Evolutionary conservation across 495 filamentous ascomycete species (phyloP), one percentile per base, ranked within the genome.

Genomic region (Trichoderma gamsii): DNA sequence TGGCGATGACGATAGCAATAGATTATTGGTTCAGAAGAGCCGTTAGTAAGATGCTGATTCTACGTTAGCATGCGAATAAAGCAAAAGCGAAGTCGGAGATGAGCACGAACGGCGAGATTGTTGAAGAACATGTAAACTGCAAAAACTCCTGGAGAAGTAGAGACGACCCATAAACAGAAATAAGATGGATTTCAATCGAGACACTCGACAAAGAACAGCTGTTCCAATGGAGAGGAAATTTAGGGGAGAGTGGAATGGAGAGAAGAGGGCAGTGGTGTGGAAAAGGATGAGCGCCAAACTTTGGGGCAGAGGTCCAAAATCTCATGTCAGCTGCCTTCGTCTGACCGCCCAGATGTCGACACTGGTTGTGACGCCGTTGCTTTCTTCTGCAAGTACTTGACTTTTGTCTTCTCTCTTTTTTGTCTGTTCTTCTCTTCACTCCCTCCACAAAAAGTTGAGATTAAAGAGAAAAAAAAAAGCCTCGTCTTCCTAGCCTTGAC

Each of bases 331-430:
- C 46, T 0, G 16, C 0, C 15, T 38, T 27, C 65, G n/a, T 43
- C n/a, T 41, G 25, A 35, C 8, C 49, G 21, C 66, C 35, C 29
- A 32, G 25, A 21, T 27, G 43, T 21, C 41, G 25, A 56, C 35
- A 49, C 5, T 67, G 41, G 65, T 35, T 59, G 44, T 52, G n/a
- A 67, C 16, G 9, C 51, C 51, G 6, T 27, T 11, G 66, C 77
- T 38, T 7, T 38, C 35, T 7, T 5, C 35, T 38, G n/a, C n/a
- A n/a, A n/a, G n/a, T n/a, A 7, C 7, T 9, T 38, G 0, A 3
- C 35, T 38, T 38, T 38, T 38, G 29, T 1, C 35, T 9, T 9
- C 35, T 6, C 35, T 38, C 35, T 38, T 38, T 38, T 38, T 7
- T 38, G 3, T 9, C 35, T 4, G 5, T 38, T 9, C 35, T 38